These are phyloP conservation scores for Ploettnerulaceae sp. DNA, from an alignment of 2,329 filamentous ascomycete genomes.

Conservation along the genomic window DNA sequence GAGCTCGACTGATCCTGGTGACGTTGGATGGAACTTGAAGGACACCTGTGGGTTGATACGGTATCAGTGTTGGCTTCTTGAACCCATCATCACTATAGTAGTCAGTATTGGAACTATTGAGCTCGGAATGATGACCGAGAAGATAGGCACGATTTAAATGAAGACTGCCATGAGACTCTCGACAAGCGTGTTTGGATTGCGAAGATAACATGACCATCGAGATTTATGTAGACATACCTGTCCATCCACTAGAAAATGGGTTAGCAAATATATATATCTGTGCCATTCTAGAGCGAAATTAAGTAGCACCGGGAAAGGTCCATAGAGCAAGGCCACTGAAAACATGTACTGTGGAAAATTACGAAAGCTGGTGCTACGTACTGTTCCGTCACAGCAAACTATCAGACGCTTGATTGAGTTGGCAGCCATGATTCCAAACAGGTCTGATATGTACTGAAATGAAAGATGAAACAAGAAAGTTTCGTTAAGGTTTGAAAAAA, in stretches of 20 bases:
- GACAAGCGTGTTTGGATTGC: not conserved
- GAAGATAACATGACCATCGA: not conserved
- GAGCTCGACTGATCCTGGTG: conserved; percentile 53
- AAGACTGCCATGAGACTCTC: not conserved
- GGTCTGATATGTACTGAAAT: not conserved
- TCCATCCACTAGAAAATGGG: conserved; percentile 10
- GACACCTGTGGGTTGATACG: conserved; percentile 56
- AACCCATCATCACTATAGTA: conserved; percentile 29
- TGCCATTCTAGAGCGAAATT: no score
- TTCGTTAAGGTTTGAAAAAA: not conserved
- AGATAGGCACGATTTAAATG: not conserved
- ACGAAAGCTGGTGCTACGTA: not conserved
- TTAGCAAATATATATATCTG: no score
- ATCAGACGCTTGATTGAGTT: conserved; percentile 27
- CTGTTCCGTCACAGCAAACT: conserved; percentile 32
- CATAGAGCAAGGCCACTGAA: not conserved
- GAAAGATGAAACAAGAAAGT: not conserved
- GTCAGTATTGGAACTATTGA: no score
- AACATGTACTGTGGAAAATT: not conserved
- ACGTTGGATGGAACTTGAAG: conserved; percentile 56
- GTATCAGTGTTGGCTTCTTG: conserved; percentile 34
- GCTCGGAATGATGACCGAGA: no score
- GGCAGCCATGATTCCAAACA: conserved; percentile 1
- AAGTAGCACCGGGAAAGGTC: not conserved
- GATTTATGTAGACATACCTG: conserved; percentile 15